A percentile compares a stretch with the other conserved stretches of the same genome.
Evolutionary conservation across 2,329 filamentous ascomycete species (phyloP).

Genomic region (Neocatenulostroma microsporum): DNA sequence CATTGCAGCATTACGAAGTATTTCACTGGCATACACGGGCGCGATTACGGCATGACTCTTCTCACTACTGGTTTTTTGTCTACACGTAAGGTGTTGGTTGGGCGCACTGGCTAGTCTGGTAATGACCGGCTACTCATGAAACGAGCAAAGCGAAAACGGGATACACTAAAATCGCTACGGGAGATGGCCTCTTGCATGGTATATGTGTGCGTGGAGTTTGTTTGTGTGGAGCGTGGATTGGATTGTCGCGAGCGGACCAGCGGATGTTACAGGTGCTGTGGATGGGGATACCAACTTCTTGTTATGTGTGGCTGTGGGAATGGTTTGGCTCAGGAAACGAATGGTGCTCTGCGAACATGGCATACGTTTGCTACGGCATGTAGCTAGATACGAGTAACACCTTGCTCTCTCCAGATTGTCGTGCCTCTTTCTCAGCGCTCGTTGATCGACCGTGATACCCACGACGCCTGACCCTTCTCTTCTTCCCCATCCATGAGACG

Average conservation of each 20-base stretch:
- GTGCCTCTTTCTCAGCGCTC: no score
- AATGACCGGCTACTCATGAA: neutral
- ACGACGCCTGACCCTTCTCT: no score
- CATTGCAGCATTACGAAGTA: slow-evolving; percentile 8
- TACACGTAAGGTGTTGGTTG: slow-evolving; percentile 3
- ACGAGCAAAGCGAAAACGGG: slow-evolving; percentile 4
- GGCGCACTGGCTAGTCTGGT: neutral
- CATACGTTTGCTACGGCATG: neutral
- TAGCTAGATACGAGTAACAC: slow-evolving; percentile 1
- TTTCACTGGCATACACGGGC: neutral
- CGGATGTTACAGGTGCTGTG: neutral
- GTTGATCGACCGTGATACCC: no score
- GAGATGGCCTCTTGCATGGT: neutral
- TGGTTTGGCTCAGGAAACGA: neutral
- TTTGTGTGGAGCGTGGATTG: neutral
- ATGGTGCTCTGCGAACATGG: neutral
- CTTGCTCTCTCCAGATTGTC: slow-evolving; percentile 1
- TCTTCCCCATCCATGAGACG: no score
- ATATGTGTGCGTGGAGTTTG: slow-evolving; percentile 4
- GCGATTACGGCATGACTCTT: slow-evolving; percentile 1
- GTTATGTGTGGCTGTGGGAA: slow-evolving; percentile 3
- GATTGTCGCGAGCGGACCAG: neutral
- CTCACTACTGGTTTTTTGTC: neutral
- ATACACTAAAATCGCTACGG: slow-evolving; percentile 1
- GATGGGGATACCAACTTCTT: slow-evolving; percentile 5